Conservation (phyloP, 2,329 filamentous ascomycete species). For the Teratosphaeria gauchensis region DNA sequence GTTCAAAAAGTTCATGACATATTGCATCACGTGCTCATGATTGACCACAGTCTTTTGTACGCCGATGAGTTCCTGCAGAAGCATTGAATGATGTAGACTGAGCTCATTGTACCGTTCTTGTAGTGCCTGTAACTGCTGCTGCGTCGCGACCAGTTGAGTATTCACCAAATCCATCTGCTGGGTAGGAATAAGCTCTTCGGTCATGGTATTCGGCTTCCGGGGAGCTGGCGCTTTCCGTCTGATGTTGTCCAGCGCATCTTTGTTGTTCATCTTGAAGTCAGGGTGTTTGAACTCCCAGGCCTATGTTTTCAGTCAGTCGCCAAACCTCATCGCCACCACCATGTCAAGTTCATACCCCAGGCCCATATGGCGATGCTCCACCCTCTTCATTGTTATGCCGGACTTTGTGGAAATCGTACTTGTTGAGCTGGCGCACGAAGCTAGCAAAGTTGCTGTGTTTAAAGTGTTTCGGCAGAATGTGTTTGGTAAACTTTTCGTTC, state of each 20-base stretch:
- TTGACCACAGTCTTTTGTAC: constrained; percentile 63
- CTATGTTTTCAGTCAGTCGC: constrained; percentile 39
- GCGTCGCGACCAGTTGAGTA: constrained; percentile 77
- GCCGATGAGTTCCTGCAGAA: constrained; percentile 54
- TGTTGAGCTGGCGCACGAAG: constrained; percentile 60
- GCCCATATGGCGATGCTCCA: constrained; percentile 69
- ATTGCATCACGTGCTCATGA: constrained; percentile 61
- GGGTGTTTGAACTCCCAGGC: constrained; percentile 97
- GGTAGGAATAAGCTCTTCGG: constrained; percentile 66
- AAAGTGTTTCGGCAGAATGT: constrained; percentile 94
- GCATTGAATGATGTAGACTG: constrained; percentile 53
- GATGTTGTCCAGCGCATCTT: constrained; percentile 94
- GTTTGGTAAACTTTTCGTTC: constrained; percentile 98
- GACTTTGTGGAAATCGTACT: constrained; percentile 83
- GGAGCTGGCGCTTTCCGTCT: constrained; percentile 88
- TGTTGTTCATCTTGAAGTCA: constrained; percentile 90
- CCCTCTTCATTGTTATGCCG: constrained; percentile 81
- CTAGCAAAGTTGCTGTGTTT: constrained; percentile 84
- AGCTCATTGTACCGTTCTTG: constrained; percentile 79
- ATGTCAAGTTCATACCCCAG: constrained; percentile 49
- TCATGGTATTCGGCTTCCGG: constrained; percentile 56
- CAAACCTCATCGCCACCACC: constrained; percentile 1
- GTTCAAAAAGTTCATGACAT: constrained; percentile 59
- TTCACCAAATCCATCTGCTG: constrained; percentile 86
- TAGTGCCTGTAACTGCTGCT: constrained; percentile 81